Percentiles rank a stretch among this genome's conserved stretches.
Evolutionary conservation across 495 filamentous ascomycete species (phyloP).

Genomic region (Tetracladium setigerum): DNA sequence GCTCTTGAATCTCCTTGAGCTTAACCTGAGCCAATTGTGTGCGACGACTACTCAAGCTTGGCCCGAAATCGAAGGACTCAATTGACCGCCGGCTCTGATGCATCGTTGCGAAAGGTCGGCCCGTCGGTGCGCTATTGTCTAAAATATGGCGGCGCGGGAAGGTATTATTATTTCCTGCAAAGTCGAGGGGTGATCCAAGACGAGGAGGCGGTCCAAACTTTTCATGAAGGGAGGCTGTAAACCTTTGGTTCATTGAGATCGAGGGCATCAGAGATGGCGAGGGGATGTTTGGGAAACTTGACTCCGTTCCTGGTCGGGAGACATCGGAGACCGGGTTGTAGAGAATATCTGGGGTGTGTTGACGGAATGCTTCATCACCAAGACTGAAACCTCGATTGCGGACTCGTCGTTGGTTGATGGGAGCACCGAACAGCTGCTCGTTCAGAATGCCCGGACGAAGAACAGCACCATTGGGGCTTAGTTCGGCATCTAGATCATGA

Average conservation of each 20-base stretch:
- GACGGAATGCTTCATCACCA: slow-evolving; percentile 30
- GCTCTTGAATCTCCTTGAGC: slow-evolving; percentile 35
- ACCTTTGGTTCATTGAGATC: slow-evolving; percentile 3
- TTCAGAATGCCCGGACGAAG: slow-evolving; percentile 42
- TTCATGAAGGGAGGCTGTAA: slow-evolving; percentile 19
- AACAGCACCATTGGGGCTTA: slow-evolving; percentile 38
- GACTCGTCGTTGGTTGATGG: slow-evolving; percentile 33
- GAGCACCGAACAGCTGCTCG: slow-evolving; percentile 34
- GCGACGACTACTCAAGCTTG: slow-evolving; percentile 34
- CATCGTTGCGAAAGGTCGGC: slow-evolving; percentile 27
- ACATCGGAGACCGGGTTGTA: slow-evolving; percentile 2
- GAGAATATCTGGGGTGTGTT: slow-evolving; percentile 1
- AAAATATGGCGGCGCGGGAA: slow-evolving; percentile 40
- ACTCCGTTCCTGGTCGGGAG: slow-evolving; percentile 11
- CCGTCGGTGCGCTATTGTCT: slow-evolving; percentile 29
- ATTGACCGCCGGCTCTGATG: slow-evolving; percentile 22
- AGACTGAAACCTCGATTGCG: slow-evolving; percentile 53
- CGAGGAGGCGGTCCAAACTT: slow-evolving; percentile 23
- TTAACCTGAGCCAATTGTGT: slow-evolving; percentile 40
- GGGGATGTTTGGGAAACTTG: slow-evolving; percentile 8
- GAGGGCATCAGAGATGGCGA: slow-evolving; percentile 5
- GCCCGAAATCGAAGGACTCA: slow-evolving; percentile 24
- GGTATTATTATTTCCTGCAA: slow-evolving; percentile 33
- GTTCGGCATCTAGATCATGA: slow-evolving; percentile 36
- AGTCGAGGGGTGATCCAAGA: slow-evolving; percentile 40